These are phyloP conservation scores for Fusarium nematophilum DNA, from an alignment of 2,329 filamentous ascomycete genomes.

Conservation along the genomic window DNA sequence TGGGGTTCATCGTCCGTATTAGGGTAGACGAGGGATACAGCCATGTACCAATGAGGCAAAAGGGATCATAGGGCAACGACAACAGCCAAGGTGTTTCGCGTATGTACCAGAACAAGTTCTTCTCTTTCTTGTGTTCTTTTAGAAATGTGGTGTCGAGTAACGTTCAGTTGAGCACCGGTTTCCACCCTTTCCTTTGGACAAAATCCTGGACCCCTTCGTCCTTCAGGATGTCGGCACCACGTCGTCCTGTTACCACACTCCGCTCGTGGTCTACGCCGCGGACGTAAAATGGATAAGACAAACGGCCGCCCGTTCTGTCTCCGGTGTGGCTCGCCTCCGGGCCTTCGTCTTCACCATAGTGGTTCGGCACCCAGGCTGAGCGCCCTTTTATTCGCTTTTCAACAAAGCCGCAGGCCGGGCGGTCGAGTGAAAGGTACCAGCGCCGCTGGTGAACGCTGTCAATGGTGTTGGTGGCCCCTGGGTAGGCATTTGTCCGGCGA, in stretches of 20 bases:
- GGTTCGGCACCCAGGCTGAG: slow-evolving; percentile 19
- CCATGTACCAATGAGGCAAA: slow-evolving; percentile 17
- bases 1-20: slow-evolving; percentile 7
- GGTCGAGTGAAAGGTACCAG: slow-evolving; percentile 75
- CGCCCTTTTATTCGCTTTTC: slow-evolving; percentile 44
- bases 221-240: slow-evolving; percentile 66
- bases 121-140: background rate
- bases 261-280: slow-evolving; percentile 69
- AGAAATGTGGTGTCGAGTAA: slow-evolving; percentile 24
- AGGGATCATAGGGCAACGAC: slow-evolving; percentile 7
- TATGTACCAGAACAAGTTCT: slow-evolving; percentile 30
- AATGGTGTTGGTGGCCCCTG: slow-evolving; percentile 73
- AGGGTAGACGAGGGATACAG: slow-evolving; percentile 28
- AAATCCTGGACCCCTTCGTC: slow-evolving; percentile 71
- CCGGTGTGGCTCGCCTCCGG: background rate
- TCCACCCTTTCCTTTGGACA: slow-evolving; percentile 70
- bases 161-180: slow-evolving; percentile 51
- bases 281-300: slow-evolving; percentile 70
- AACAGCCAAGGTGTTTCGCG: slow-evolving; percentile 18
- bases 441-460: slow-evolving; percentile 74
- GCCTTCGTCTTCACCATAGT: background rate
- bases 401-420: slow-evolving; percentile 67
- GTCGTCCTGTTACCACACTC: slow-evolving; percentile 74
- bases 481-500: slow-evolving; percentile 72
- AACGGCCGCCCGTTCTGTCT: slow-evolving; percentile 25